phyloP scores from a whole-genome alignment of 148 eudicot species.

The Nepenthes gracilis region DNA sequence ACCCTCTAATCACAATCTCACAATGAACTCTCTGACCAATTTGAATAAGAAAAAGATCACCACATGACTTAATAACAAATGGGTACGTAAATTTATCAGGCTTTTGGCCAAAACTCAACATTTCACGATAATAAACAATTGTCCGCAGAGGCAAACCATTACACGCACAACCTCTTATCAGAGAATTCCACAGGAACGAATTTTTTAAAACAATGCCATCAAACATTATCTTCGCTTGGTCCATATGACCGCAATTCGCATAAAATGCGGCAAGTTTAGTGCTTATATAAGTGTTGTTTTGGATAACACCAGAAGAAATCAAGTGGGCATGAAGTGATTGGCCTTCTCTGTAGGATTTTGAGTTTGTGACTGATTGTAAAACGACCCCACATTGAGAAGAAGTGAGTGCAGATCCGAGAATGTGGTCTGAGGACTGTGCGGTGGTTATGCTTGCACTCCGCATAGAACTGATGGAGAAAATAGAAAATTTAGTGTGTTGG shows the following conservation, averaged over 20 bases:
- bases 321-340: constrained; percentile 2
- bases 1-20: constrained; percentile 22
- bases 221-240: not conserved
- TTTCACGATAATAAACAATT: not conserved
- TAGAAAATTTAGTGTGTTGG: no score
- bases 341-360: not conserved
- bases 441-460: no score
- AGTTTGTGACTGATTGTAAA: not conserved
- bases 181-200: not conserved
- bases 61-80: constrained; percentile 20
- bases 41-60: constrained; percentile 14
- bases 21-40: constrained; percentile 18
- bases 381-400: constrained; percentile 1
- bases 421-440: no score
- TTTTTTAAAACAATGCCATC: not conserved
- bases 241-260: constrained; percentile 2
- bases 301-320: not conserved
- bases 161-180: not conserved
- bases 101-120: not conserved
- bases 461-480: no score
- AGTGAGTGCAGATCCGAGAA: not conserved
- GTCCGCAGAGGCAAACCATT: not conserved
- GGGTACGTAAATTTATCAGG: constrained; percentile 10
- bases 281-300: constrained; percentile 1
- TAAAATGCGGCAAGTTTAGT: not conserved